These are phyloP conservation scores for Pseudogymnoascus sp. DNA, from an alignment of 2,329 filamentous ascomycete species.

Conservation along the genomic window DNA sequence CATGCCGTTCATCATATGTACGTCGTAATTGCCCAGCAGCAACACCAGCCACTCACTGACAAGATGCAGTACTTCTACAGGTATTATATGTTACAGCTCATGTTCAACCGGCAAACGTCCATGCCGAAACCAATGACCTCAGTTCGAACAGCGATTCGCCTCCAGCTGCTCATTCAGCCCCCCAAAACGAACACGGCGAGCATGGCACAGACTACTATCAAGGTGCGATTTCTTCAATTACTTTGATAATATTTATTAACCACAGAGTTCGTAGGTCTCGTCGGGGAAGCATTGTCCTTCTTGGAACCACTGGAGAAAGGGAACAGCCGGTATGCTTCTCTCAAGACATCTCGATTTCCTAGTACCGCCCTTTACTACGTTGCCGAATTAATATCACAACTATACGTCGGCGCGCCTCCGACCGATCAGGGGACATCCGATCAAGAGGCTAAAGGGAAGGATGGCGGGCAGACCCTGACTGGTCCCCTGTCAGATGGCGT, in stretches of 20 bases:
- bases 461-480: slow-evolving; percentile 36
- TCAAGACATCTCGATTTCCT: slow-evolving; percentile 52
- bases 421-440: slow-evolving; percentile 14
- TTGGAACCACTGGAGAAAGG: slow-evolving; percentile 29
- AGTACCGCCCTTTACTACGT: slow-evolving; percentile 54
- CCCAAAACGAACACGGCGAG: slow-evolving; percentile 25
- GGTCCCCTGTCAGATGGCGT: slow-evolving; percentile 52
- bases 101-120: slow-evolving; percentile 15
- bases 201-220: slow-evolving; percentile 16
- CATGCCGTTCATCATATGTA: slow-evolving; percentile 30
- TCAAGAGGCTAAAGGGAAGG: slow-evolving; percentile 14
- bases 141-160: background rate
- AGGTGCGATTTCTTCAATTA: background rate
- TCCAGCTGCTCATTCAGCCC: slow-evolving; percentile 19
- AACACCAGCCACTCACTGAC: background rate
- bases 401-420: slow-evolving; percentile 59
- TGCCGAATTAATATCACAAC: slow-evolving; percentile 53
- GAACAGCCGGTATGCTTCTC: slow-evolving; percentile 26
- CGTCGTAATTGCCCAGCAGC: slow-evolving; percentile 14
- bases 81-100: slow-evolving; percentile 19
- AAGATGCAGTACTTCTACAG: slow-evolving; percentile 20
- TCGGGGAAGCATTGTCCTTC: slow-evolving; percentile 32
- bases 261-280: slow-evolving; percentile 23
- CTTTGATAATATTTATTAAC: background rate
- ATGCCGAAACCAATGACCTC: background rate